A percentile compares a stretch with the other conserved stretches of the same genome.
Evolutionary conservation across 1,139 yeast genomes (phyloP).

Genomic region (Groenewaldozyma auringiensis): DNA sequence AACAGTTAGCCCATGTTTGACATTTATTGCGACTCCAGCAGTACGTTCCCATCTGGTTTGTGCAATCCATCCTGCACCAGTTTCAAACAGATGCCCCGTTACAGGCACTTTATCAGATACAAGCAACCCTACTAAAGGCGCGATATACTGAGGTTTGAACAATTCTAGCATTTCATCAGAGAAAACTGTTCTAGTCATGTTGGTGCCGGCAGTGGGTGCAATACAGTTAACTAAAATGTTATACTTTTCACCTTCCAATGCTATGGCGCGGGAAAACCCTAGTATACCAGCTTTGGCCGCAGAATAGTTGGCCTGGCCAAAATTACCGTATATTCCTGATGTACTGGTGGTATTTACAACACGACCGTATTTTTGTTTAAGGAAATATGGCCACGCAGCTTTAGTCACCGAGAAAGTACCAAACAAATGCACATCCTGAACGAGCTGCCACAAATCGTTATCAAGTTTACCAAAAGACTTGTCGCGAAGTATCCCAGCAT

Average conservation of each 20-base stretch:
- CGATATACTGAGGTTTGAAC: constrained; percentile 83
- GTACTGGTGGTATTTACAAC: constrained; percentile 89
- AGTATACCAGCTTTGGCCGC: constrained; percentile 87
- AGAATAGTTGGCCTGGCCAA: constrained; percentile 95
- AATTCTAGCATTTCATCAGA: constrained; percentile 70
- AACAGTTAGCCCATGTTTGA: constrained; percentile 46
- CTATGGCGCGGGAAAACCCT: constrained; percentile 78
- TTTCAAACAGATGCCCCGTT: constrained; percentile 61
- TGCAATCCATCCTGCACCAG: constrained; percentile 93
- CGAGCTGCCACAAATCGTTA: constrained; percentile 76
- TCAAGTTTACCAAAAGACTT: constrained; percentile 80
- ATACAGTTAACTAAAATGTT: constrained; percentile 73
- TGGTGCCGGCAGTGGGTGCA: constrained; percentile 98
- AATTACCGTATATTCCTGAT: constrained; percentile 94
- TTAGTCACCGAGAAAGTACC: constrained; percentile 80
- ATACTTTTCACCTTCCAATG: constrained; percentile 78
- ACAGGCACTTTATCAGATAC: constrained; percentile 66
- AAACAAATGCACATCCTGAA: constrained; percentile 70
- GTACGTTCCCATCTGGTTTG: constrained; percentile 94
- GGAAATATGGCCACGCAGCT: constrained; percentile 88
- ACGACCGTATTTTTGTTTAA: constrained; percentile 70
- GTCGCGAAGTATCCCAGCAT: constrained; percentile 93
- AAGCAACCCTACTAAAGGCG: constrained; percentile 77
- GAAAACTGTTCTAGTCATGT: constrained; percentile 88
- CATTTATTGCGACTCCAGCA: constrained; percentile 63